Base-by-base conservation (phyloP, 2,329 filamentous ascomycete species). In the Emericellopsis cladophorae region DNA sequence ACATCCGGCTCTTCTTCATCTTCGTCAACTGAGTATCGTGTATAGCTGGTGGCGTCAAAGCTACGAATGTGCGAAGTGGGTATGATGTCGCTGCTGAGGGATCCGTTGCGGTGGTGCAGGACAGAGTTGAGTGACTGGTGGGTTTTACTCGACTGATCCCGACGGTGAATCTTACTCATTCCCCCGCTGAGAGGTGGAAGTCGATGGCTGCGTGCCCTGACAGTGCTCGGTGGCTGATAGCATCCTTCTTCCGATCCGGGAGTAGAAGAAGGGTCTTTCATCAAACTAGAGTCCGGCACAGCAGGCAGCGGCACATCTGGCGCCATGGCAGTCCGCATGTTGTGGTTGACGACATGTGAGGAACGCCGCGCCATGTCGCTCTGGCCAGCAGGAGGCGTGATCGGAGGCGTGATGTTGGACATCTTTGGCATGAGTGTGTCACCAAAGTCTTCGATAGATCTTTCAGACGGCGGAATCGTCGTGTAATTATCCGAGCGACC, bases 41-140 rank as follows among this genome's bases (percentile, higher is more conserved):
- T 76, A 35, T 67, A 66, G 0, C 70, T 72, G 0, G 68, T 76
- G 5, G 74, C 77, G 51, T 81, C 76, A 41, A 82, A 74, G 51
- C 78, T 84, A 39, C 65, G 67, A 7, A 72, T 58, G 1, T 70
- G 74, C 9, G 68, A 68, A 21, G 63, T 67, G 11, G 63, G 65
- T 11, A 60, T 64, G 12, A 72, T 58, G 2, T 68, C 68, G 48
- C 76, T 81, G 15, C 75, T 70, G 39, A 74, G 74, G 0, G 80
- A 84, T 9, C 71, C 71, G 52, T 72, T 72, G 10, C 75, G 72
- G 22, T 68, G 61, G 39, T 72, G 66, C 2, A 72, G 66, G n/a
- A 63, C 54, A 1, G 74, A 76, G 34, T 62, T 65, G 36, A 65
- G 58, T 1, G 73, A 74, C 35, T 60, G 61, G 36, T 66, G 68